Base-by-base conservation (phyloP, 2,329 filamentous ascomycete genomes). In the Microcyclosporella mali region DNA sequence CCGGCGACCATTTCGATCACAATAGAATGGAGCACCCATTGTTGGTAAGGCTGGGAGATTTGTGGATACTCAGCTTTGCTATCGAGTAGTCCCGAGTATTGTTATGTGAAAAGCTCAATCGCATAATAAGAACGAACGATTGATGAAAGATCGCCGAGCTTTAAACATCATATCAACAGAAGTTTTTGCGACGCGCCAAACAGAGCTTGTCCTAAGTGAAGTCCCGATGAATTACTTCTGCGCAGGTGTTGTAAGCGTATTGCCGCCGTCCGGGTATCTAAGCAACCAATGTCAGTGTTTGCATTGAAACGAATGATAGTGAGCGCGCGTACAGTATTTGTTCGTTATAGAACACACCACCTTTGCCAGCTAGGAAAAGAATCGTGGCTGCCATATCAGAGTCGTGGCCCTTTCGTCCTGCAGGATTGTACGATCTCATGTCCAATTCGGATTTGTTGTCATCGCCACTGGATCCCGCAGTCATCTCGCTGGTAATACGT, bases 301-400 rank as follows among this genome's bases (percentile, higher is more conserved):
- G 21, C 16, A 10, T 33, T 17, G 12, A n/a, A n/a, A n/a, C 14
- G 11, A 33, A 14, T 3, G 14, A 3, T 11, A n/a, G 28, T 33
- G 11, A 31, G 55, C 75, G 72, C 11, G 71, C 71, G 49, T 72
- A 73, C 33, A 77, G 43, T 25, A 75, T 68, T 56, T 77, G 73
- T 34, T 73, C 70, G 33, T 77, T 77, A 47, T 74, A 70, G 49
- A 75, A 76, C 1, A 70, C 51, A 2, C 73, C 73, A 19, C 71
- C 71, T 21, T 65, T 68, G 0, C 74, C 70, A 29, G 72, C 73
- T 31, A 77, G 57, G 49, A 76, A 70, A 36, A 77, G 55, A 4
- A 74, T 67, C 3, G 70, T 71, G 2, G 70, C 71, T 4, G 68
- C 72, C 69, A 75, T 74, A 47, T 76, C 73, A 10, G 61, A 66